Evolutionary conservation across 306 rosid genomes (phyloP), one percentile per base, ranked within the genome.

Genomic region (Cicer cuneatum): DNA sequence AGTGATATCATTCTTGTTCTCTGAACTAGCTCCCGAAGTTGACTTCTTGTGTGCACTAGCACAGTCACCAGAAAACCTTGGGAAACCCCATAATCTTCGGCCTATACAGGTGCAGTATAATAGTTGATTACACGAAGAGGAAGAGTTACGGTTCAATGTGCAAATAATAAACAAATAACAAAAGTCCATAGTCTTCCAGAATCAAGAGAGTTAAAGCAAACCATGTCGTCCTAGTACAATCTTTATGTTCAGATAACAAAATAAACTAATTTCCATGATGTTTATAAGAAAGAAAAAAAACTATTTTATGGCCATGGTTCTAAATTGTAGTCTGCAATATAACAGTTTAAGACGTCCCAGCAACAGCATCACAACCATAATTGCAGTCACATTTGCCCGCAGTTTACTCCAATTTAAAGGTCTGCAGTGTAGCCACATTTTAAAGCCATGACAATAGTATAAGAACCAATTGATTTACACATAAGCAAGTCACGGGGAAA

Each of bases 41-140:
- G 90, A 81, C 79, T 89, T 92, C 76, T 73, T 84, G 78, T 83
- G 83, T 61, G 83, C 85, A 73, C 46, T 86, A 43, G 99, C 99
- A 73, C 99, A 95, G 80, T 95, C 99, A 58, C 98, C 99, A 4
- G 99, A 82, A 71, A 95, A 95, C 81, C 88, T 85, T 1, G 99
- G 99, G 69, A 95, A 95, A 41, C 90, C 96, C 99, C 99, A 95
- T 68, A 93, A 72, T 48, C 84, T 90, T 80, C 92, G 75, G 69
- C 97, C 99, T 95, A 88, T 75, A 82, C 24, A 58, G 52, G 69
- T 39, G 29, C 45, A 82, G 58, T 33, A 19, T 10, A 51, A 59
- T 33, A 41, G 66, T 71, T 33, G 53, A 38, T 48, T n/a, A 15
- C 45, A 64, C 43, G 33, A 38, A 47, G 66, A 10, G 42, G 10